Evolutionary conservation across 2,329 filamentous ascomycete genomes (phyloP), one percentile per base, ranked within the genome.

Genomic region (Mollisiaceae sp.): DNA sequence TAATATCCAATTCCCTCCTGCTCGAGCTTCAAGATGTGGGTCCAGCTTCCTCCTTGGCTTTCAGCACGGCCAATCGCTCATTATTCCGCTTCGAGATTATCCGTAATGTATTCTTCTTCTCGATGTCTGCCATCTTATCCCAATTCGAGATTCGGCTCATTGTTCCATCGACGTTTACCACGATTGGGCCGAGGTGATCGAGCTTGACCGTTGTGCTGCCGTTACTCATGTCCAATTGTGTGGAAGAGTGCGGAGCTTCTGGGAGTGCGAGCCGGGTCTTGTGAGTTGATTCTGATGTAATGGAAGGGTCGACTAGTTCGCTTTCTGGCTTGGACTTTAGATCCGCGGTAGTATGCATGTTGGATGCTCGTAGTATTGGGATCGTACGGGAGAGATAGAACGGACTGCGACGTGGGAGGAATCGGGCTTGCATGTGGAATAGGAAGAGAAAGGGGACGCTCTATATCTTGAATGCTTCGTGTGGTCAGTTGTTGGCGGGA

Each of bases 141-240:
- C 91, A 94, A 76, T 94, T 93, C 41, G 83, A 79, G 71, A 94
- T 91, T 39, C 90, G 84, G 64, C 87, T 88, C 70, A 93, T 77
- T 9, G 88, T 88, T 22, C 91, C 91, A 76, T 94, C 89, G 67
- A 82, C 80, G 76, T 92, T 91, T 62, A 93, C 87, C 1, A 94
- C 90, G 72, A 93, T 81, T 1, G 91, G 91, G 0, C 91, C 91
- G 27, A 93, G 79, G 67, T 86, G 83, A 73, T 92, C 89, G 9
- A 93, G 83, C 59, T 83, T 85, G 52, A 91, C 75, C 15, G 78
- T 63, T 59, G 75, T 75, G 62, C 75, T 75, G 59, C 67, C 67
- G 15, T 50, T 63, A 22, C 65, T 70, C 47, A 72, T 65, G 50
- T 72, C 70, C 8, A 72, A 47, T 36, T 67, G 50, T 2, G 67